Base-by-base conservation (phyloP, 208 protist genomes). In the Zelonia costaricensis region DNA sequence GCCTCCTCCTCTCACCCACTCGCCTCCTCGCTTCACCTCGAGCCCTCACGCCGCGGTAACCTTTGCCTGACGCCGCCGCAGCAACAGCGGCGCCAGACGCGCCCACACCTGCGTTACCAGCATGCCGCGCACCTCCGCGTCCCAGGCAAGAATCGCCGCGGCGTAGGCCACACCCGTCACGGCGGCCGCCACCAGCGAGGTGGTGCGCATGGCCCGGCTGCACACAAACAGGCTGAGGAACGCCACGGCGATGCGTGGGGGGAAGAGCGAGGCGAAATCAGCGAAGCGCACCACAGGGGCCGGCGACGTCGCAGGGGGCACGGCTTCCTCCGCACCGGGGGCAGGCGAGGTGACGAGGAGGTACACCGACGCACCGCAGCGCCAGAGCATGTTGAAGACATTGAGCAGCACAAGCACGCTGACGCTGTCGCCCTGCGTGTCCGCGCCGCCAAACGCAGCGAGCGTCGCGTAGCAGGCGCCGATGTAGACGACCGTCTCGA, bases 401-500 rank as follows among this genome's bases (percentile, higher is more conserved):
- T 88, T 88, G 56, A 84, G 46, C 18, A 78, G 39, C 47, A 92
- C 76, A 23, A 92, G 62, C 42, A 68, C 43, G 35, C 58, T 57
- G 28, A 65, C 48, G 46, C 62, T 71, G 15, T 62, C 61, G 18
- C 62, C 66, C 18, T 65, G 8, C 7, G 30, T 40, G 38, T 60
- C 64, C 8, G 31, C 16, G 33, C 23, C 38, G 31, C 46, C 49
- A 36, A 58, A 51, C 23, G 51, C 38, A 1, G 42, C 22, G 39
- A 80, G 61, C 22, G 84, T 66, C 1, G 72, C 53, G 53, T 81
- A 90, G 69, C 90, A 93, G 16, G 51, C 55, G 4, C 43, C 30
- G 4, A 84, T 70, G 72, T 91, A 92, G 38, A 91, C 10, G 12
- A 69, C 40, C 4, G 86, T 77, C 48, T 82, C 59, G 15, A 48